These are phyloP conservation scores for Zasmidium cellare DNA, from an alignment of 2,329 filamentous ascomycete species.

Conservation along the genomic window DNA sequence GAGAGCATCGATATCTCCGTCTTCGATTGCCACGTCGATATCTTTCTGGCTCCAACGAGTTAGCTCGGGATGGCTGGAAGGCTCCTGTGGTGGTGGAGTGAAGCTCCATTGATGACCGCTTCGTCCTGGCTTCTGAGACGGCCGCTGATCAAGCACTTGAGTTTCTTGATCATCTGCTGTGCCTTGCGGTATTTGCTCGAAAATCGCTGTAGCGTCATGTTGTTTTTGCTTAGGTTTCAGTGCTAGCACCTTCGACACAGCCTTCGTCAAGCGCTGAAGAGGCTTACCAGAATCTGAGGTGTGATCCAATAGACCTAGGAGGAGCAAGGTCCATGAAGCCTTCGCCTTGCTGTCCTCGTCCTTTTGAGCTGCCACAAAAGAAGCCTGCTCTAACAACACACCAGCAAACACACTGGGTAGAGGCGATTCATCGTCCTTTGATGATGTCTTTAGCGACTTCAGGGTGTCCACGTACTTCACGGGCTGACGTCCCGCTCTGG, in stretches of 20 bases:
- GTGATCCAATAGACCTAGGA: conserved; percentile 19
- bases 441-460: conserved; percentile 37
- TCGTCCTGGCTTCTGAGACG: background rate
- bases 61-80: conserved; percentile 48
- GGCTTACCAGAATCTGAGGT: conserved; percentile 9
- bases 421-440: conserved; percentile 34
- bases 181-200: background rate
- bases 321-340: conserved; percentile 22
- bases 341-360: conserved; percentile 11
- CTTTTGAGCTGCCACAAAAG: conserved; percentile 50
- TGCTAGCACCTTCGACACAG: background rate
- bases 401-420: conserved; percentile 65
- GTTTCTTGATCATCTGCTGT: background rate
- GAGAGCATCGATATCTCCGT: conserved; percentile 69
- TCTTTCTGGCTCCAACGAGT: conserved; percentile 73
- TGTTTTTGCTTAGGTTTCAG: conserved; percentile 9
- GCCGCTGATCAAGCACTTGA: background rate
- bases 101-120: conserved; percentile 22
- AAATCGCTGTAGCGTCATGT: background rate
- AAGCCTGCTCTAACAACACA: conserved; percentile 74
- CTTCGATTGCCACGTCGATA: conserved; percentile 74
- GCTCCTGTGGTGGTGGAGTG: conserved; percentile 41
- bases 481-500: conserved; percentile 71
- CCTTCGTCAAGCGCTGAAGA: conserved; percentile 8
- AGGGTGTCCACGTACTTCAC: conserved; percentile 80